Base-by-base conservation (phyloP, 2,329 filamentous ascomycete species). In the Fusarium heterosporum region DNA sequence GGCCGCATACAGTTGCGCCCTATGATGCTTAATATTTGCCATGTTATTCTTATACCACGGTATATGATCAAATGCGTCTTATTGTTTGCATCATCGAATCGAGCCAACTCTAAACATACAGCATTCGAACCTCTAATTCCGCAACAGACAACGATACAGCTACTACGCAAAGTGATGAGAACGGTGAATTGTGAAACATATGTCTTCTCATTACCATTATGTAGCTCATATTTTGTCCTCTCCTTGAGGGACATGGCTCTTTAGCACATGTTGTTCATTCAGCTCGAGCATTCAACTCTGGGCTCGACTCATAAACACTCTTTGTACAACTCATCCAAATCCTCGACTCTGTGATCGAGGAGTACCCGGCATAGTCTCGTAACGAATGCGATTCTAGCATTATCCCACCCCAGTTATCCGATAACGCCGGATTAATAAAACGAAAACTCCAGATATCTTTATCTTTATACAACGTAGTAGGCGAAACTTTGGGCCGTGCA, bases 361-460 rank as follows among this genome's bases (percentile, higher is more conserved):
- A 51, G 42, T 58, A 69, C 60, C 61, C 55, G 57, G 62, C 64
- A 48, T 52, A 58, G 58, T 64, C 41, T 52, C 49, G 39, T 61
- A 68, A 56, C 61, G 65, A 74, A 72, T 73, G 70, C 62, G 45
- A 60, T 51, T 74, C 62, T 73, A 72, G 64, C 61, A 69, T 56
- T 68, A 46, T 59, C 55, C 55, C 54, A 28, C 62, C 60, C 66
- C 38, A 41, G 34, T 58, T 68, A 61, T 62, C 67, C 70, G 45
- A 64, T 65, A 74, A 74, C 73, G 70, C 72, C 73, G 51, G 47
- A 54, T 48, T 39, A 42, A 51, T 45, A 61, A 68, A 60, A 59
- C 25, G 51, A 65, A 68, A 63, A 69, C 58, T 58, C 66, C 60
- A 72, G 66, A 64, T 70, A 73, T 72, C 57, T 72, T 48, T 72